Evolutionary conservation across 257 asterid species (phyloP), one percentile per base, ranked within the genome.

Genomic region (Misopates orontium): DNA sequence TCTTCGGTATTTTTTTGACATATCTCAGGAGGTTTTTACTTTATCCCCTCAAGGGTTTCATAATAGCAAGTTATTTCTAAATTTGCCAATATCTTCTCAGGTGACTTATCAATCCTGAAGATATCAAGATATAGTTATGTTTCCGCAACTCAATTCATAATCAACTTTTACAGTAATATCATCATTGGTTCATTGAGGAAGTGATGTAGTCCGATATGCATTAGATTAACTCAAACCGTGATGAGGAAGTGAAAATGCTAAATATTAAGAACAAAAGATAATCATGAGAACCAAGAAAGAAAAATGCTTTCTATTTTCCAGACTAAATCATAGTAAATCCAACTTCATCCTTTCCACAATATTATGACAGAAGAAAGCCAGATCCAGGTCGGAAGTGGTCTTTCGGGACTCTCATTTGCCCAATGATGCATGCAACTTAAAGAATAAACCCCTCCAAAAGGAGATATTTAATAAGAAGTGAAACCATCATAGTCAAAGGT

Each of bases 371-470:
- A 32, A 59, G 47, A 51, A 64, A 72, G 18, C 19, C 51, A 58
- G 21, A 28, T 51, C 15, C 65, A 52, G 49, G 56, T 15, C 54
- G 23, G 22, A 63, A 58, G 60, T 64, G 25, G 47, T 17, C 68
- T 60, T 56, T 70, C 23, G n/a, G 50, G 40, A 15, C 22, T 73
- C 56, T 50, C 41, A 62, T 25, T n/a, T 40, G 25, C 49, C 56
- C 22, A 31, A 51, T 16, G 65, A 54, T 14, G 55, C 59, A 60
- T 60, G 24, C 23, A 19, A 28, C 55, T 55, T 49, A 10, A 62
- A 47, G 44, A 40, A 44, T 60, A 60, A 19, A 60, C 36, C 65
- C 25, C 50, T 22, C 12, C 42, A 52, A 16, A n/a, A 23, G 24
- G n/a, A 69, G 44, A 55, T n/a, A 14, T 41, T 40, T 4, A 51